A percentile compares a stretch with the other conserved stretches of the same genome.
Evolutionary conservation across 768 basidiomycete species (phyloP).

Genomic region (Trametes elegans): DNA sequence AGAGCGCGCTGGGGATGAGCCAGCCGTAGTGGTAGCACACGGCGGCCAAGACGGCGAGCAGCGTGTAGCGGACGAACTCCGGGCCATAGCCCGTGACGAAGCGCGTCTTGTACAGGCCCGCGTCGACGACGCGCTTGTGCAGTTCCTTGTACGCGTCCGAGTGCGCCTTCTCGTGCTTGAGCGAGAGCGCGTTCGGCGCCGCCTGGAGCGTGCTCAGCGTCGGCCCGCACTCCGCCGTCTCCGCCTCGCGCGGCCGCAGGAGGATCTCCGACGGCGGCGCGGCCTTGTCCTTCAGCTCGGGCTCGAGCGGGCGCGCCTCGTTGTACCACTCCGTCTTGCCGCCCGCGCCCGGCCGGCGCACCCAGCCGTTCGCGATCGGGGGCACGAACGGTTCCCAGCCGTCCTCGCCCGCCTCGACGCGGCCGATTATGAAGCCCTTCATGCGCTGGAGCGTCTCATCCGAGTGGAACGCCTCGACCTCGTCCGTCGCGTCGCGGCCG

Average conservation of each 20-base stretch:
- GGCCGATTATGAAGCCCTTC: slow-evolving; percentile 64
- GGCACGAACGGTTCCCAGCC: slow-evolving; percentile 80
- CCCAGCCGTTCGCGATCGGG: slow-evolving; percentile 84
- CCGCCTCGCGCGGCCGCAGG: slow-evolving; percentile 37
- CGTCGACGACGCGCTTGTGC: slow-evolving; percentile 67
- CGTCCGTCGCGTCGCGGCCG: slow-evolving; percentile 92
- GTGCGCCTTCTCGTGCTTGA: slow-evolving; percentile 59
- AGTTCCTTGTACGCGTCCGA: slow-evolving; percentile 79
- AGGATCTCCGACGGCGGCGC: slow-evolving; percentile 52
- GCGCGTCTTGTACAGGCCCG: slow-evolving; percentile 83
- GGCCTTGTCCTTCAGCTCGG: slow-evolving; percentile 25
- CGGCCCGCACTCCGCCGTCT: slow-evolving; percentile 34
- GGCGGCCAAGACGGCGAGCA: slow-evolving; percentile 58
- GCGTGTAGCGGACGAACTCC: slow-evolving; percentile 75
- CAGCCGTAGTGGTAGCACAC: slow-evolving; percentile 62
- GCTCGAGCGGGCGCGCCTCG: slow-evolving; percentile 51
- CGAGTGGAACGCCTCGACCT: slow-evolving; percentile 89
- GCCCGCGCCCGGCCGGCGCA: slow-evolving; percentile 49
- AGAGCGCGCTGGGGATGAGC: slow-evolving; percentile 73
- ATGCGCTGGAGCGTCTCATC: slow-evolving; percentile 55
- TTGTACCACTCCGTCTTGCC: slow-evolving; percentile 54
- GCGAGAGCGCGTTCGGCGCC: slow-evolving; percentile 52
- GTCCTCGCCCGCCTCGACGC: slow-evolving; percentile 50
- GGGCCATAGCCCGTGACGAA: slow-evolving; percentile 88
- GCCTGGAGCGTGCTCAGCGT: slow-evolving; percentile 47